phyloP scores from a whole-genome alignment of 257 asterid genomes.

The Jasminum sambac region DNA sequence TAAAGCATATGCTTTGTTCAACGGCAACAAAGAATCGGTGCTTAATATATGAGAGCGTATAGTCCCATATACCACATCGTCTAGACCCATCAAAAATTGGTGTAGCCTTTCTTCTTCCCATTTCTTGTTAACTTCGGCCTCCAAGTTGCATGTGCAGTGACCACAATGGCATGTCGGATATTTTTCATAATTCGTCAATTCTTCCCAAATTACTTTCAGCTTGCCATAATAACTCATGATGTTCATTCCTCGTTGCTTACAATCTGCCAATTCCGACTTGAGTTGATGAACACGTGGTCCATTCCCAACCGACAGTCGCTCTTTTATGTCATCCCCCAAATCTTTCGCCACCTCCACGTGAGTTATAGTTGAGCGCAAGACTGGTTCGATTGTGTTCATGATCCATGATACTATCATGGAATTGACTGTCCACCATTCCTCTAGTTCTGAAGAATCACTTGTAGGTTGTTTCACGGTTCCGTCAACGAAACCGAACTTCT shows the following conservation, averaged over 20 bases:
- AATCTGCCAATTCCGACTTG: background rate
- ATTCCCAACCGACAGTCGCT: constrained; percentile 8
- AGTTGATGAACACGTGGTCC: constrained; percentile 18
- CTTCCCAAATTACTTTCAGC: constrained; percentile 20
- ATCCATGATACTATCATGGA: constrained; percentile 30
- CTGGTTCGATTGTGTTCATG: constrained; percentile 24
- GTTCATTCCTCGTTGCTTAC: background rate
- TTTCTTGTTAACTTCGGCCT: background rate
- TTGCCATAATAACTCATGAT: background rate
- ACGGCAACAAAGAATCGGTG: background rate
- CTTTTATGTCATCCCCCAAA: constrained; percentile 14
- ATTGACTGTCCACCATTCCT: constrained; percentile 28
- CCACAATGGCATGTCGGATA: background rate
- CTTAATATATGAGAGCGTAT: background rate
- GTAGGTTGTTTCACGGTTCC: background rate
- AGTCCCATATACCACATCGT: constrained; percentile 4
- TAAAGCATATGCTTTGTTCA: background rate
- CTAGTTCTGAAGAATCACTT: background rate
- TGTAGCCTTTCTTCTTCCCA: background rate
- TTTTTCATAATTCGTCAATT: background rate
- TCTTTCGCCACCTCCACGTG: constrained; percentile 11
- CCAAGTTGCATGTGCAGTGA: background rate
- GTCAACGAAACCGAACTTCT: constrained; percentile 25
- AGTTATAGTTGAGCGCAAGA: constrained; percentile 10
- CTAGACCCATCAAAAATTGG: background rate